Evolutionary conservation across 106 monocot species (phyloP).

Genomic region (Triglochin maritima): DNA sequence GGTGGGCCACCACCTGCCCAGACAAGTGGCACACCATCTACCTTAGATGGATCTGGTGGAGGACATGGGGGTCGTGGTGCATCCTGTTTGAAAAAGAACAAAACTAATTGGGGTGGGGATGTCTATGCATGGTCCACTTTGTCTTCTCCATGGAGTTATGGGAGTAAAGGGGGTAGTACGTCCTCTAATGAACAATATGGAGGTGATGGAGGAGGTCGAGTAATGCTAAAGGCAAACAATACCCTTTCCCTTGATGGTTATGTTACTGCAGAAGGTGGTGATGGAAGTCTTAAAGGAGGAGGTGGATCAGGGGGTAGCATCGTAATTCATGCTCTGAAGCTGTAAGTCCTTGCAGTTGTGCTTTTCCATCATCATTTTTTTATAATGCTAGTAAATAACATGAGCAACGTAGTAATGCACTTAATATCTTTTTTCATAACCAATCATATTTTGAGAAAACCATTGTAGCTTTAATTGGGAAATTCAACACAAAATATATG

Average conservation of each 20-base stretch:
- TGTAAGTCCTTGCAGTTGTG: constrained; percentile 41
- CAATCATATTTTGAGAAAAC: too few species aligned
- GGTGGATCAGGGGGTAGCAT: constrained; percentile 97
- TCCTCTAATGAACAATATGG: constrained; percentile 45
- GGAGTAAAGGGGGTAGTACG: constrained; percentile 73
- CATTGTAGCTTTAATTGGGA: too few species aligned
- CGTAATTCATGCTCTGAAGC: constrained; percentile 51
- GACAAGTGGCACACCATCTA: constrained; percentile 83
- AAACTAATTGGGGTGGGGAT: constrained; percentile 97
- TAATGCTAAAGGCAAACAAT: constrained; percentile 41
- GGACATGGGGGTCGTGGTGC: constrained; percentile 95
- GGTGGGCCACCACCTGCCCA: constrained; percentile 72
- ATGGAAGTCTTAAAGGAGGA: constrained; percentile 55
- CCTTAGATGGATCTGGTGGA: constrained; percentile 73
- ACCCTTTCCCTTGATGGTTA: constrained; percentile 51
- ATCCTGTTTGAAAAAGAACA: constrained; percentile 62
- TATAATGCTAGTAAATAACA: too few species aligned
- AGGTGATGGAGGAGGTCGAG: constrained; percentile 79
- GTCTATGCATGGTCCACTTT: constrained; percentile 89
- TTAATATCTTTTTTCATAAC: too few species aligned
- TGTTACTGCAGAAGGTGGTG: constrained; percentile 67
- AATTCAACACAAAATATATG: too few species aligned
- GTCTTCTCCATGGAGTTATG: constrained; percentile 86
- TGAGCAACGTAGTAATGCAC: too few species aligned
- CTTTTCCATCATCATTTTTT: background rate